Evolutionary conservation across 176 grass and related monocot species (phyloP).

Genomic region (Cymbopogon citratus): DNA sequence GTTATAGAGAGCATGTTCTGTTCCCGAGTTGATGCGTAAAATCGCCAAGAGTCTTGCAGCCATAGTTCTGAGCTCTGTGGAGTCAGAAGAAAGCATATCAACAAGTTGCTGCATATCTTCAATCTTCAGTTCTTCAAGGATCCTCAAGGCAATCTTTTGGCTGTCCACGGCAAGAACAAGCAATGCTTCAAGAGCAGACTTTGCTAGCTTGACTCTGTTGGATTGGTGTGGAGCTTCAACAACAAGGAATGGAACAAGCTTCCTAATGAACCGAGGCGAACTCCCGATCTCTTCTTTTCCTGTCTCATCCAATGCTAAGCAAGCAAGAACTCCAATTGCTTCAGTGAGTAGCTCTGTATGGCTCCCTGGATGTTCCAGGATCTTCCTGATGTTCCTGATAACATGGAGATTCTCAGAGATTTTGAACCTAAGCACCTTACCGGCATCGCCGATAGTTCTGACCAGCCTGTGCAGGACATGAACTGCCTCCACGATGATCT

Average conservation of each 20-base stretch:
- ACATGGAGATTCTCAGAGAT: background rate
- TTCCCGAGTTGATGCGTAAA: background rate
- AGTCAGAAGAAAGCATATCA: background rate
- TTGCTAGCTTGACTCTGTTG: background rate
- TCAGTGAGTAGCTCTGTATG: background rate
- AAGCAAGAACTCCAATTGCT: background rate
- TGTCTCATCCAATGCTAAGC: background rate
- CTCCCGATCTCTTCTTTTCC: background rate
- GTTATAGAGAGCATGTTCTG: background rate
- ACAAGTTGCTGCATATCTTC: background rate
- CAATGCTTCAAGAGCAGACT: background rate
- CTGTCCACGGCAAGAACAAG: background rate
- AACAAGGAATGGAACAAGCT: conserved; percentile 3
- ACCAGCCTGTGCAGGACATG: background rate
- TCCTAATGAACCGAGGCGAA: background rate
- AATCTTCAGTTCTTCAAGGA: background rate
- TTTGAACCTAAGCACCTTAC: background rate
- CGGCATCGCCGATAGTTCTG: background rate
- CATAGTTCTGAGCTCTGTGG: background rate
- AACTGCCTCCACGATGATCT: background rate
- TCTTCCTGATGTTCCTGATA: background rate
- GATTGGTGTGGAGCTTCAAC: background rate
- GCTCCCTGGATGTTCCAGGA: background rate
- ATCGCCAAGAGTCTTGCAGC: background rate
- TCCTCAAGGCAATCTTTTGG: background rate